Percentiles rank a stretch among this genome's conserved stretches.
These are phyloP conservation scores for Coemansia sp. DNA, from an alignment of 371 early-diverging fungal genomes.

Conservation along the genomic window DNA sequence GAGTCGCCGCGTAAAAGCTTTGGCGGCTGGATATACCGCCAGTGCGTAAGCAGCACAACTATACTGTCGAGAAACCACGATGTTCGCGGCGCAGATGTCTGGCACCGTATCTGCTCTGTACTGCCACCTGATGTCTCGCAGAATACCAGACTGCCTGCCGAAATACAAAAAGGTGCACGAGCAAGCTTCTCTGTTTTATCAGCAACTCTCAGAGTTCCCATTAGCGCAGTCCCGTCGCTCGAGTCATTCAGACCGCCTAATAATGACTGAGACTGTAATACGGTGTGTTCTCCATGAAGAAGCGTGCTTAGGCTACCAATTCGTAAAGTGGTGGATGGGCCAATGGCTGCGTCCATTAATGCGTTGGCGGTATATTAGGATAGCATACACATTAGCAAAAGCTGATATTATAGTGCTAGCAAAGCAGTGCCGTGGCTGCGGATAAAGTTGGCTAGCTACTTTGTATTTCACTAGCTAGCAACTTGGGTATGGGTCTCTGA, in stretches of 20 bases:
- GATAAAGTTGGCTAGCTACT: too few species aligned
- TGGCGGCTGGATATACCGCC: conserved; percentile 32
- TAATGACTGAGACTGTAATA: neutral
- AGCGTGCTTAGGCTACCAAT: conserved; percentile 2
- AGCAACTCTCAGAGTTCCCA: conserved; percentile 33
- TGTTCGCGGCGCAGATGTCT: conserved; percentile 7
- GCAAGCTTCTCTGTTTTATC: conserved; percentile 12
- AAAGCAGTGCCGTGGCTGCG: neutral
- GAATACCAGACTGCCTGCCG: conserved; percentile 31
- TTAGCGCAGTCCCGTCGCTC: conserved; percentile 9
- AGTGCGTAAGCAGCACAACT: conserved; percentile 23
- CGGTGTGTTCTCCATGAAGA: too few species aligned
- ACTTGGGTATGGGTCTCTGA: neutral
- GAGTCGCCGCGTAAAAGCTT: conserved; percentile 5
- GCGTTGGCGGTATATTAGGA: too few species aligned
- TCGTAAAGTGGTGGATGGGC: conserved; percentile 1
- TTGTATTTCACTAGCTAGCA: neutral
- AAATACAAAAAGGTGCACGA: conserved; percentile 16
- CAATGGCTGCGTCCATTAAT: conserved; percentile 5
- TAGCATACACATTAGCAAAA: neutral
- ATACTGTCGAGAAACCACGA: conserved; percentile 27
- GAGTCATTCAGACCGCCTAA: neutral
- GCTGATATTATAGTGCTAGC: neutral
- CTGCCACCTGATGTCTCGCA: neutral
- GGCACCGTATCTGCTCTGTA: conserved; percentile 17